phyloP scores from a whole-genome alignment of 2,329 filamentous ascomycete species.

The Sarocladium kiliense region DNA sequence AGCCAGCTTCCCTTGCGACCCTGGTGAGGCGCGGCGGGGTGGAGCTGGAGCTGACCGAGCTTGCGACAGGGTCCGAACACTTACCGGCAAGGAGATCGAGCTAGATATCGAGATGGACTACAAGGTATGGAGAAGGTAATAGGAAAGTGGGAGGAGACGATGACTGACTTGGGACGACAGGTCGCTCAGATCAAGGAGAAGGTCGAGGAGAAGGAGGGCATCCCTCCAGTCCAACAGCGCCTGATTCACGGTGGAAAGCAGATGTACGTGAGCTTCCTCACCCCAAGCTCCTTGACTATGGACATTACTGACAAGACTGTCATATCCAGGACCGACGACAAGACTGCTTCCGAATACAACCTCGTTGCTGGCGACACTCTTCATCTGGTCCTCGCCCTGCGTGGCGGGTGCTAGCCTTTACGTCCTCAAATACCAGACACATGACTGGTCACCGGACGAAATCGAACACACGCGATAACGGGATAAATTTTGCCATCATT shows the following conservation, averaged over 20 bases:
- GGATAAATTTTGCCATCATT: background rate
- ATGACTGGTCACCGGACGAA: background rate
- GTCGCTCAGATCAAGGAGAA: constrained; percentile 97
- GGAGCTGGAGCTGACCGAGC: constrained; percentile 14
- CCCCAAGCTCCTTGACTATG: background rate
- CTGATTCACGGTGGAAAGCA: constrained; percentile 97
- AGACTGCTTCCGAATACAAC: constrained; percentile 83
- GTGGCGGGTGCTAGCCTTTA: constrained; percentile 56
- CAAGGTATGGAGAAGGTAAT: constrained; percentile 55
- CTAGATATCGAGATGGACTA: constrained; percentile 92
- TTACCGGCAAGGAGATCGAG: constrained; percentile 98
- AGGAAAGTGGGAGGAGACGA: background rate
- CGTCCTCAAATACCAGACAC: background rate
- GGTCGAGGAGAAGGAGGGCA: constrained; percentile 98
- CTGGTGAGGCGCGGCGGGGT: constrained; percentile 12
- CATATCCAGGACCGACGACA: constrained; percentile 76
- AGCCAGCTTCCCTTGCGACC: constrained; percentile 12
- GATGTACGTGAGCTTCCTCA: constrained; percentile 56
- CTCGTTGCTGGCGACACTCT: constrained; percentile 90
- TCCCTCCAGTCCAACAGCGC: constrained; percentile 92
- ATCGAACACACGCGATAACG: background rate
- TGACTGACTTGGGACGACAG: constrained; percentile 44
- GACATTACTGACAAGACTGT: background rate
- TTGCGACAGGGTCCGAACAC: constrained; percentile 75
- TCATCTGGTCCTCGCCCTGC: constrained; percentile 89